Conservation (phyloP, 1,284 basidiomycete genomes). For the Amylostereum areolatum region DNA sequence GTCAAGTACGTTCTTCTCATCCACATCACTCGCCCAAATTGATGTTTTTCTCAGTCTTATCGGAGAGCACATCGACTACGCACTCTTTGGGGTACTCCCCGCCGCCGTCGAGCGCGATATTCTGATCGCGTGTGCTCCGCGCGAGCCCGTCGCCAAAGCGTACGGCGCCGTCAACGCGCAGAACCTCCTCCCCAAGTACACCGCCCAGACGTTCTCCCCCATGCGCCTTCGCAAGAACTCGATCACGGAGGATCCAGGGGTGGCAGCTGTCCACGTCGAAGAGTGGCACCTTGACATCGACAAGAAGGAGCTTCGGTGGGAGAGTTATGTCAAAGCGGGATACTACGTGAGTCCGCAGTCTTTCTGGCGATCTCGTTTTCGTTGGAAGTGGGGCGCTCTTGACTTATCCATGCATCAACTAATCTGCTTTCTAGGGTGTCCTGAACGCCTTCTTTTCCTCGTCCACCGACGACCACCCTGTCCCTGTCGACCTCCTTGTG, state of each 20-base stretch:
- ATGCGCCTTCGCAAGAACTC: conserved; percentile 28
- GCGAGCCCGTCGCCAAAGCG: conserved; percentile 18
- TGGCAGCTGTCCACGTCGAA: conserved; percentile 36
- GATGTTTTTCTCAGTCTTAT: conserved; percentile 18
- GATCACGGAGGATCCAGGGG: conserved; percentile 20
- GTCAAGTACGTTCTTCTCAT: conserved; percentile 53
- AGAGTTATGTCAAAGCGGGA: conserved; percentile 82
- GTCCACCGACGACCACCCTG: conserved; percentile 27
- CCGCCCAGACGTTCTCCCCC: conserved; percentile 51
- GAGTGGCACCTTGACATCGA: conserved; percentile 73
- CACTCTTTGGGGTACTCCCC: conserved; percentile 75
- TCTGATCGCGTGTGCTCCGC: conserved; percentile 72
- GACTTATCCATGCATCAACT: no score
- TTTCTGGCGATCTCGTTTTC: no score
- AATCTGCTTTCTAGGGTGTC: conserved; percentile 49
- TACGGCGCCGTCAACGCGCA: conserved; percentile 48
- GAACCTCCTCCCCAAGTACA: conserved; percentile 62
- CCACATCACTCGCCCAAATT: not conserved
- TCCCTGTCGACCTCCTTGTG: conserved; percentile 64
- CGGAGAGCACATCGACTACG: conserved; percentile 89
- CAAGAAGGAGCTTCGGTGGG: conserved; percentile 69
- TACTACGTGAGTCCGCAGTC: conserved; percentile 53
- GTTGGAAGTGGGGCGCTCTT: no score
- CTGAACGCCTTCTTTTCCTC: conserved; percentile 56
- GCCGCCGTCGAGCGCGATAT: conserved; percentile 84